These are phyloP conservation scores for Pilasporangium apinafurcum DNA, from an alignment of 352 stramenopile species.

Conservation along the genomic window DNA sequence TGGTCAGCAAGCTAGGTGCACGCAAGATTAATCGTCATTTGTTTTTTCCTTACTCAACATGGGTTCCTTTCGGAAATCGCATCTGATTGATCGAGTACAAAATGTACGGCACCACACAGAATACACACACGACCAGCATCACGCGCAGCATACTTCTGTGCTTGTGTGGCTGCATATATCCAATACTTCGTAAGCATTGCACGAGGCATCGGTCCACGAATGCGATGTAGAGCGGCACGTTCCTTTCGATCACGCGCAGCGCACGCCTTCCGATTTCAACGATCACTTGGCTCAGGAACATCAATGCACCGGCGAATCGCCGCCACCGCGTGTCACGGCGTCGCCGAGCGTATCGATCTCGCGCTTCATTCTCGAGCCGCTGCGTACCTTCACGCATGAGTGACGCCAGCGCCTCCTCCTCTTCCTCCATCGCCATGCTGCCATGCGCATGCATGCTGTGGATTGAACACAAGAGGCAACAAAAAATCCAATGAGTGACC, in stretches of 20 bases:
- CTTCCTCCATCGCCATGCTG: too few species aligned
- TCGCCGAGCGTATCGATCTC: conserved; percentile 5
- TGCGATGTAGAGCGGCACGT: conserved; percentile 35
- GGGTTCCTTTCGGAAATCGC: conserved; percentile 1
- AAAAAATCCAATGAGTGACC: too few species aligned
- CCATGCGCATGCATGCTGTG: too few species aligned
- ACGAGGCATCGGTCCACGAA: conserved; percentile 45
- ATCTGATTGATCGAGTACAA: conserved; percentile 34
- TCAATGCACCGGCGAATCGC: conserved; percentile 26
- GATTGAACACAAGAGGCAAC: too few species aligned
- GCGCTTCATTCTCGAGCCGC: conserved; percentile 14
- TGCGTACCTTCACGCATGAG: conserved; percentile 34
- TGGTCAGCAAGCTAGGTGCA: neutral
- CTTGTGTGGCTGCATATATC: conserved; percentile 26
- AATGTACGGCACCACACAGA: conserved; percentile 35
- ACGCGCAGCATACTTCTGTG: conserved; percentile 28
- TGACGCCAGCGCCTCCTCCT: conserved; percentile 33
- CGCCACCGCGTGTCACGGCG: conserved; percentile 23
- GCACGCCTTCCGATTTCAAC: conserved; percentile 35
- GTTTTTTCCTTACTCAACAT: conserved; percentile 5
- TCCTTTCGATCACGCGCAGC: conserved; percentile 39
- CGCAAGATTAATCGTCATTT: neutral
- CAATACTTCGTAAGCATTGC: conserved; percentile 33
- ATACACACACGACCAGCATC: conserved; percentile 25
- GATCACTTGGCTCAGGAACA: conserved; percentile 41